Base-by-base conservation (phyloP, 2,329 filamentous ascomycete species). In the Colletotrichum falcatum region DNA sequence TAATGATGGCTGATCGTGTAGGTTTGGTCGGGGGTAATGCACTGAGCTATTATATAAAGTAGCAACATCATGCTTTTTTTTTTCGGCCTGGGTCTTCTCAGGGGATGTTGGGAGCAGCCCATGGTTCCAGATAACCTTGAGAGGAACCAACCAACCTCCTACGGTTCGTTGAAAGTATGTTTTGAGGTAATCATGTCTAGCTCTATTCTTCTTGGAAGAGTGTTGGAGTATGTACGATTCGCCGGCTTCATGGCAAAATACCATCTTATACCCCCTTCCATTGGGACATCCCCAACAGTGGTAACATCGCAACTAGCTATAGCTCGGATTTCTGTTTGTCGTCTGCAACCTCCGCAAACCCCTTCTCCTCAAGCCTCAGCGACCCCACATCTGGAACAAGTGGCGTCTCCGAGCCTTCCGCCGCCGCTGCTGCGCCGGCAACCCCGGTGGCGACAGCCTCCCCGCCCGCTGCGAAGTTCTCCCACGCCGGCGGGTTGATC, bases 401-500 rank as follows among this genome's bases (percentile, higher is more conserved):
- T 39, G 85, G 80, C 9, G 85, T 86, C 55, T 88, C 86, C 49
- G 82, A 79, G 2, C 83, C 82, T 2, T 83, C 82, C 44, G 83
- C 79, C 46, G 78, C 80, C 18, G 80, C 76, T 28, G 73, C 73
- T 2, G 70, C 72, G 9, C 74, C 77, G 14, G 73, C 78, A 12
- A 16, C 61, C 16, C 37, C 60, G 9, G 30, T 35, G 14, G 37
- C 58, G 23, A n/a, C 39, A 18, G 46, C 44, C 12, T 35, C 46
- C 12, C 61, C 66, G 28, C 76, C 71, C 48, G 42, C 69, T 37
- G 79, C 73, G 53, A 92, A 83, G 66, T 86, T 87, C 53, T 88
- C 88, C 85, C 91, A 97, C 1, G 88, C 86, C 16, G 89, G 85
- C 46, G 88, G 85, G 78, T 95, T 94, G 74, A 90, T 91, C 79